Conservation (phyloP, 345 rosid genomes). For the Populus deltoides region DNA sequence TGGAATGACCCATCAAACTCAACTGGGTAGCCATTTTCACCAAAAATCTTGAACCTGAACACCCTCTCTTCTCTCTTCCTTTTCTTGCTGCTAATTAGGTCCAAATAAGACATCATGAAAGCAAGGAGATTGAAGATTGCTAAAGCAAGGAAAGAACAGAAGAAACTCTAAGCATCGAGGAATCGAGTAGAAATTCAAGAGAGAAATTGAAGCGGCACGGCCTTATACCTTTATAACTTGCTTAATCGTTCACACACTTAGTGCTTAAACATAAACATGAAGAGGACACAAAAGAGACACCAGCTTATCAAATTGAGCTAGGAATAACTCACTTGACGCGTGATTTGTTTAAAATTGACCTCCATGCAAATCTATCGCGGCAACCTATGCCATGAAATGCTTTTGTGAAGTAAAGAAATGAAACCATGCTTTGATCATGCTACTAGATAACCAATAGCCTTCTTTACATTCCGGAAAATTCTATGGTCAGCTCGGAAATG, state of each 20-base stretch:
- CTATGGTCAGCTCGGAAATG: constrained; percentile 40
- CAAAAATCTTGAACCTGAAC: constrained; percentile 71
- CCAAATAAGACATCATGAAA: constrained; percentile 26
- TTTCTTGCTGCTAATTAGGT: constrained; percentile 38
- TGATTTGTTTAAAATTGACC: constrained; percentile 41
- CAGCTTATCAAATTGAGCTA: constrained; percentile 18
- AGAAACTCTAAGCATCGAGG: neutral
- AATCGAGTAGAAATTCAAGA: constrained; percentile 16
- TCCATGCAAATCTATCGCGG: constrained; percentile 54
- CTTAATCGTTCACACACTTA: constrained; percentile 37
- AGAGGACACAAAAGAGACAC: constrained; percentile 23
- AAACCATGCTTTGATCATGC: constrained; percentile 55
- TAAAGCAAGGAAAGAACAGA: neutral
- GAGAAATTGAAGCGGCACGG: neutral
- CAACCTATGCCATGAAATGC: constrained; percentile 34
- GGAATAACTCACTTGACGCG: constrained; percentile 39
- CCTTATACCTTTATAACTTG: neutral
- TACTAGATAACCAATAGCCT: constrained; percentile 23
- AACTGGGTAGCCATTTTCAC: constrained; percentile 65
- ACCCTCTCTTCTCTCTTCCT: constrained; percentile 75
- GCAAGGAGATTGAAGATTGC: neutral
- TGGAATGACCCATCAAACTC: constrained; percentile 60
- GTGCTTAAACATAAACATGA: constrained; percentile 54
- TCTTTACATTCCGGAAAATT: constrained; percentile 49
- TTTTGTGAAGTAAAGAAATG: constrained; percentile 35